Conservation (phyloP, 208 protist species). For the Leishmania guyanensis region DNA sequence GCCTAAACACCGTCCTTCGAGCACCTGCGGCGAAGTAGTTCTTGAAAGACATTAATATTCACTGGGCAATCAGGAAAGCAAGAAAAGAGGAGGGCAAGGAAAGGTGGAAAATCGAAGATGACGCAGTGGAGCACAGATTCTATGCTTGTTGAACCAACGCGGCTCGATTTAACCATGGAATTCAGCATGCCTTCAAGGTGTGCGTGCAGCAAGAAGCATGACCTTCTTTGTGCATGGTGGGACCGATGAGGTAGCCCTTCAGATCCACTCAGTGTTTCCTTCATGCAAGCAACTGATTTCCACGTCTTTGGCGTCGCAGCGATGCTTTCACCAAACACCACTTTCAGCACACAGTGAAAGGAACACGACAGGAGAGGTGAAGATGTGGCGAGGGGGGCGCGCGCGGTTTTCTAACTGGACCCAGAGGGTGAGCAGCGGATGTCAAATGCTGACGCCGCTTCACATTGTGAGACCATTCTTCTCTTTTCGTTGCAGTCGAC, state of each 20-base stretch:
- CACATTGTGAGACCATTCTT: neutral
- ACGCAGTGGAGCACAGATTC: neutral
- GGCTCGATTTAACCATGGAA: neutral
- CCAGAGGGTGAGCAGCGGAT: neutral
- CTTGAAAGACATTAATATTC: slow-evolving; percentile 44
- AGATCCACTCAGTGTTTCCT: neutral
- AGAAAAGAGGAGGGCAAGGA: neutral
- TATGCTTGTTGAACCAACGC: neutral
- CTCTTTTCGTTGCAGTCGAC: neutral
- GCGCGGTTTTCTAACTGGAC: neutral
- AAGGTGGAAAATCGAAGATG: neutral
- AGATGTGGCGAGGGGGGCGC: neutral
- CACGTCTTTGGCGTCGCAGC: neutral
- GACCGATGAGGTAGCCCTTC: neutral
- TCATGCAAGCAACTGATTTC: neutral
- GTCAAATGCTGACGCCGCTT: neutral
- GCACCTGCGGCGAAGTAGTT: slow-evolving; percentile 44
- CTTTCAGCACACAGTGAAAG: neutral
- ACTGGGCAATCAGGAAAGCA: neutral
- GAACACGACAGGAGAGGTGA: neutral
- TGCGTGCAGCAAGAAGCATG: neutral
- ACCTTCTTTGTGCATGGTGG: neutral
- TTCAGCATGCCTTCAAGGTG: neutral
- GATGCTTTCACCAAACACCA: neutral
- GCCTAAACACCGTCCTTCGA: slow-evolving; percentile 14